These are phyloP conservation scores for Citrullus mucosospermus DNA, from an alignment of 306 rosid species.

Conservation along the genomic window DNA sequence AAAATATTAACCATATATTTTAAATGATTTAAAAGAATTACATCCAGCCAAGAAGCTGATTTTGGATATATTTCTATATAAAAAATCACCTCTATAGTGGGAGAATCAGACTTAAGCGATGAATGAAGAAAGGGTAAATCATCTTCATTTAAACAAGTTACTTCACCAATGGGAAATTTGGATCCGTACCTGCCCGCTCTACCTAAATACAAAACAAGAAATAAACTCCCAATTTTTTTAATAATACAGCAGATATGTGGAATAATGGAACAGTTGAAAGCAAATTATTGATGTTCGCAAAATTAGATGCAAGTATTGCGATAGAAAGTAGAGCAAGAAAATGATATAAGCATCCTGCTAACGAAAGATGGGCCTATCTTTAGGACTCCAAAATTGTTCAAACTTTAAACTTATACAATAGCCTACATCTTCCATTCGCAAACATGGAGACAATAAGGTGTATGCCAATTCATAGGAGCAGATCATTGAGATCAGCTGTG, in stretches of 20 bases:
- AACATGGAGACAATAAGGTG: not conserved
- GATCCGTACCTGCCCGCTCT: constrained; percentile 97
- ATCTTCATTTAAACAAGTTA: constrained; percentile 54
- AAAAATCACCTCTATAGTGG: constrained; percentile 54
- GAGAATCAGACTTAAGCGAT: constrained; percentile 58
- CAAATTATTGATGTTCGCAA: not conserved
- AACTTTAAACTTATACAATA: not conserved
- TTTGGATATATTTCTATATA: not conserved
- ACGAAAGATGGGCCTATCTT: not conserved
- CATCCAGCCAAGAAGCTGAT: not conserved
- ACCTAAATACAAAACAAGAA: constrained; percentile 43
- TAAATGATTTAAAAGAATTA: not conserved
- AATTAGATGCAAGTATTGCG: not conserved
- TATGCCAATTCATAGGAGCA: not conserved
- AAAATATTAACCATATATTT: not conserved
- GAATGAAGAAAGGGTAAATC: constrained; percentile 77
- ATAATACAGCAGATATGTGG: not conserved
- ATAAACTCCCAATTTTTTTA: not conserved
- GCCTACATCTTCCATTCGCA: not conserved
- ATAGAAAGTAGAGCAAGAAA: not conserved
- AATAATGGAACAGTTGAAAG: not conserved
- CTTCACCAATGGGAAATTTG: constrained; percentile 73
- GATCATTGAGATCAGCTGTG: not conserved
- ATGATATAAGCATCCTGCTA: not conserved
- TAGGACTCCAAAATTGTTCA: not conserved